Base-by-base conservation (phyloP, 345 rosid species). In the Camelina neglecta region DNA sequence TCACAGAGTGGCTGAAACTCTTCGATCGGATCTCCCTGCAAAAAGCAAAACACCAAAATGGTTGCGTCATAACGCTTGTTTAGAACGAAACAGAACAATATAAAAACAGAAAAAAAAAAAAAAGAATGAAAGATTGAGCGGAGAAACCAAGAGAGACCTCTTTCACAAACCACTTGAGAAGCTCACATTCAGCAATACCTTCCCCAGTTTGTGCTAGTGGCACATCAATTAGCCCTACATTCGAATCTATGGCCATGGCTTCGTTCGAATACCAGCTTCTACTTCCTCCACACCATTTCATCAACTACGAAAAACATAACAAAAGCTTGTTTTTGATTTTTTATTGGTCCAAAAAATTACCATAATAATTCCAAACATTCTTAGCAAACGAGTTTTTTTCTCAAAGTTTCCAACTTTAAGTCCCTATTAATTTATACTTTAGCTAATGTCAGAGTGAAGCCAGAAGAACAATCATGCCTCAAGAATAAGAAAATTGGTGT, bases 171-270 rank as follows among this genome's bases (percentile, higher is more conserved):
- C 98, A 94, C 71, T 86, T 86, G 54, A 94, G 87, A 56, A 94
- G 90, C 76, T 94, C 98, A 67, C 97, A 94, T 75, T 94, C 97
- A 16, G 98, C 97, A 77, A 94, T 94, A 55, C 98, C 97, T 84
- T 94, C 98, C 45, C 98, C 98, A 29, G 98, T 94, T 82, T 94
- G 98, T 16, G 98, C 98, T 13, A 90, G 79, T 38, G 96, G 97
- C 44, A 93, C 96, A 69, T 91, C 96, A 45, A 91, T 81, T 1
- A 82, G 42, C 48, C 87, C 89, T 42, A 79, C 62, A 3, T 42
- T 58, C 3, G 81, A 69, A 79, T 61, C 60, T 74, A 85, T 84
- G 50, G 78, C 83, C 79, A 70, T 69, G 24, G 95, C 86, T 77
- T 81, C 83, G 77, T 73, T 84, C 10, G 97, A 83, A 72, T 79